Evolutionary conservation across 2,329 filamentous ascomycete species (phyloP).

Genomic region (Dactylellina haptotyla): DNA sequence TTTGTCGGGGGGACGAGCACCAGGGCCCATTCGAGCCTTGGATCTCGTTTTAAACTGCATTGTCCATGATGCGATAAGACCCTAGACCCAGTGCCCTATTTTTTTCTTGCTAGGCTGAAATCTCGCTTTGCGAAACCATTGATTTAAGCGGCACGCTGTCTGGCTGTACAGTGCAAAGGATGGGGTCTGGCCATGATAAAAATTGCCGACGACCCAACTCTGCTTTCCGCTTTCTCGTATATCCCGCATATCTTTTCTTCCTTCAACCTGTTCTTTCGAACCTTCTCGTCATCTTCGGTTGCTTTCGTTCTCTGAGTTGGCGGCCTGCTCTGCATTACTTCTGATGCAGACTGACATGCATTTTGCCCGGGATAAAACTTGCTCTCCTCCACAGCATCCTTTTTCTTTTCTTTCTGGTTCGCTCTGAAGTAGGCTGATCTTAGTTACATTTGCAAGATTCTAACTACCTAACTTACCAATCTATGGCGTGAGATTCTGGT

Average conservation of each 20-base stretch:
- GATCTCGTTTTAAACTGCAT: constrained; percentile 35
- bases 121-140: constrained; percentile 42
- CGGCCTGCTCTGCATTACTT: constrained; percentile 49
- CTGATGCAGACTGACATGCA: constrained; percentile 50
- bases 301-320: constrained; percentile 48
- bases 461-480: constrained; percentile 42
- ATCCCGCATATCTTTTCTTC: constrained; percentile 52
- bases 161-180: not conserved
- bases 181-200: constrained; percentile 38
- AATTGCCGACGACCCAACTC: constrained; percentile 52
- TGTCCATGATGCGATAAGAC: constrained; percentile 41
- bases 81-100: too few relatives aligned
- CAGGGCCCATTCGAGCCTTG: constrained; percentile 31
- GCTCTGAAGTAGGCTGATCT: constrained; percentile 50
- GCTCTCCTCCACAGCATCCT: constrained; percentile 41
- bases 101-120: constrained; percentile 50
- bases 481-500: constrained; percentile 52
- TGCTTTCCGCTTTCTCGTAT: constrained; percentile 45
- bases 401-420: constrained; percentile 32
- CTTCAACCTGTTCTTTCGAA: constrained; percentile 50
- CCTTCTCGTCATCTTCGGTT: constrained; percentile 43
- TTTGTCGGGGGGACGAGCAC: constrained; percentile 34
- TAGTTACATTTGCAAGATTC: constrained; percentile 47
- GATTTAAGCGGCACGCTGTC: constrained; percentile 31
- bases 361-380: constrained; percentile 53